A percentile compares a stretch with the other conserved stretches of the same genome.
Evolutionary conservation across 768 basidiomycete genomes (phyloP).

Genomic region (Tricholoma matsutake): DNA sequence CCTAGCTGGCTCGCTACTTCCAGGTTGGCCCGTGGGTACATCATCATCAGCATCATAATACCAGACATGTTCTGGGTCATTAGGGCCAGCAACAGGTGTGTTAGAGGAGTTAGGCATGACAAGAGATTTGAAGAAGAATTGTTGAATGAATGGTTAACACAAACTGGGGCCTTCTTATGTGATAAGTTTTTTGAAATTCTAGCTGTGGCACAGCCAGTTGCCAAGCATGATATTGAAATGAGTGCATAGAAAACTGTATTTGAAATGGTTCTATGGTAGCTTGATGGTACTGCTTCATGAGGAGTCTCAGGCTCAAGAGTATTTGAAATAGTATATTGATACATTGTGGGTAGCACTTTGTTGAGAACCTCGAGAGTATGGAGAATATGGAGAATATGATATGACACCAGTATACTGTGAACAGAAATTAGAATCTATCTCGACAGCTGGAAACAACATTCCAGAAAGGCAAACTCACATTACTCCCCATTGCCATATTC

Average conservation of each 20-base stretch:
- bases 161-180: not conserved
- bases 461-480: not conserved
- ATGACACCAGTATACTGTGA: not conserved
- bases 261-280: not conserved
- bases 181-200: not conserved
- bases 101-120: not conserved
- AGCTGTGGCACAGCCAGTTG: not conserved
- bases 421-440: not conserved
- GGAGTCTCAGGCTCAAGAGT: not conserved
- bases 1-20: not conserved
- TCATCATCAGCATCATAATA: not conserved
- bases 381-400: not conserved
- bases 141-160: not conserved
- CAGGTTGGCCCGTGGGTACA: not conserved
- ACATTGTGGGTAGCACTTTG: not conserved
- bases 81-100: not conserved
- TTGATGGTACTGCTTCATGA: not conserved
- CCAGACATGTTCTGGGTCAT: not conserved
- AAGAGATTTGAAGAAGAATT: not conserved
- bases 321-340: not conserved
- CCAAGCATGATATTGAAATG: not conserved
- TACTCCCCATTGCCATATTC: not conserved
- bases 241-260: not conserved
- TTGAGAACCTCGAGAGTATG: not conserved
- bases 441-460: not conserved